Evolutionary conservation across 139 green algal genomes (phyloP).

Genomic region (Coelastrella sp.): DNA sequence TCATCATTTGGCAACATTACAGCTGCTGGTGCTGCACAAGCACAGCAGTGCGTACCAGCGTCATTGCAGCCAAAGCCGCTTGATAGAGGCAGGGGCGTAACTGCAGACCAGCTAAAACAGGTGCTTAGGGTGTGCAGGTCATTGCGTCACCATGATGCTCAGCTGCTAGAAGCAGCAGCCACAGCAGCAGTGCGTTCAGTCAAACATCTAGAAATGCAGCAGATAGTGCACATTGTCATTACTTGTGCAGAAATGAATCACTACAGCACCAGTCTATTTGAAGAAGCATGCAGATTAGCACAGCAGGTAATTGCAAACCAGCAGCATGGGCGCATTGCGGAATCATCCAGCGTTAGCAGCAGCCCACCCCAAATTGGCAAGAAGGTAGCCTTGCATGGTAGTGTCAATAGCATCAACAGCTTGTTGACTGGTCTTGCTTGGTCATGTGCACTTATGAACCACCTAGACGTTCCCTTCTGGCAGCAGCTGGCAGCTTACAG

Average conservation of each 20-base stretch:
- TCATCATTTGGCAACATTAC: background rate
- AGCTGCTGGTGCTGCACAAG: no score
- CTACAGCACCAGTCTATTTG: background rate
- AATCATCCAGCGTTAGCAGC: background rate
- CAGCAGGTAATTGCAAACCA: constrained; percentile 2
- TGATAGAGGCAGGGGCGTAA: no score
- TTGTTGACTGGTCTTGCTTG: background rate
- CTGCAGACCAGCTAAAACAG: background rate
- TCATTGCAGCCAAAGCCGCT: no score
- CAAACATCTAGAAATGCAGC: background rate
- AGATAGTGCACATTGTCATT: background rate
- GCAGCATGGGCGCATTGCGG: background rate
- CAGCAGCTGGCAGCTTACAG: background rate
- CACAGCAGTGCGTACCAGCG: no score
- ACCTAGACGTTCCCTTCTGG: background rate
- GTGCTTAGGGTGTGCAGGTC: background rate
- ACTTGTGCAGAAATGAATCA: constrained; percentile 25
- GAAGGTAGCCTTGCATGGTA: no score
- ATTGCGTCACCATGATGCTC: constrained; percentile 19
- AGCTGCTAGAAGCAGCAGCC: constrained; percentile 17
- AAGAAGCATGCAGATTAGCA: constrained; percentile 3
- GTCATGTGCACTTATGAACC: constrained; percentile 24
- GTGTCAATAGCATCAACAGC: background rate
- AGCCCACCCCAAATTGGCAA: no score
- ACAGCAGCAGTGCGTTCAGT: background rate